These are phyloP conservation scores for Trypanosoma brucei DNA, from an alignment of 208 protist species.

Conservation along the genomic window DNA sequence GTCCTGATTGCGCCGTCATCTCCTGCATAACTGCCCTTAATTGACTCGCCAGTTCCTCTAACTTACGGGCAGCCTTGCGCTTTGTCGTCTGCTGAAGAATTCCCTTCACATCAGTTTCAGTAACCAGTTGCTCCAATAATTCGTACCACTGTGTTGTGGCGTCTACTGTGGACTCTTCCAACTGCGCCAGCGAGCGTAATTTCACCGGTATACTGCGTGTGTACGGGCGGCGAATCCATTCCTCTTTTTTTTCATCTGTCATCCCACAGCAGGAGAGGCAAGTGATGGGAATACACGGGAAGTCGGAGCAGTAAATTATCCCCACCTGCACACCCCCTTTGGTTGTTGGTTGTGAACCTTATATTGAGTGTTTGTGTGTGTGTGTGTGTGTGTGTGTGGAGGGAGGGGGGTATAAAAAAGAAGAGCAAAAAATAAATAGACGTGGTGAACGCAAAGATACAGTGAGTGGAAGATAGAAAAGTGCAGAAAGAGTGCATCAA, in stretches of 20 bases:
- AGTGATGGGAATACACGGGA: background rate
- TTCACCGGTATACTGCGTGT: slow-evolving; percentile 49
- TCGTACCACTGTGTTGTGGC: slow-evolving; percentile 38
- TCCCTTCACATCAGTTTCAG: background rate
- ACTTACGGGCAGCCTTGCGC: background rate
- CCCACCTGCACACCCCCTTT: too few relatives aligned
- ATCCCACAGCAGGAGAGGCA: background rate
- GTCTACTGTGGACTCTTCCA: slow-evolving; percentile 53
- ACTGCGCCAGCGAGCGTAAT: slow-evolving; percentile 30
- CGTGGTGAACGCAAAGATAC: too few relatives aligned
- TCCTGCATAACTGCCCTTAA: slow-evolving; percentile 72
- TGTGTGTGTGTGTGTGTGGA: too few relatives aligned
- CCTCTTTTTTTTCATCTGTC: background rate
- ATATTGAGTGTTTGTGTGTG: too few relatives aligned
- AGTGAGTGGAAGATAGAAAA: too few relatives aligned
- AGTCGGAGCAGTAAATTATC: too few relatives aligned
- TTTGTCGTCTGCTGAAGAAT: background rate
- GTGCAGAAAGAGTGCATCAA: too few relatives aligned
- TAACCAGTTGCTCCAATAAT: slow-evolving; percentile 8
- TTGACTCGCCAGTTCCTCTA: slow-evolving; percentile 41
- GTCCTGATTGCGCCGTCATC: slow-evolving; percentile 35
- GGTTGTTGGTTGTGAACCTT: too few relatives aligned
- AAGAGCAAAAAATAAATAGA: too few relatives aligned
- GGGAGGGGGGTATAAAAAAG: too few relatives aligned
- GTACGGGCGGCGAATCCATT: slow-evolving; percentile 38